A percentile compares a stretch with the other conserved stretches of the same genome.
Evolutionary conservation across 768 basidiomycete genomes (phyloP).

Genomic region (Mycena polygramma): DNA sequence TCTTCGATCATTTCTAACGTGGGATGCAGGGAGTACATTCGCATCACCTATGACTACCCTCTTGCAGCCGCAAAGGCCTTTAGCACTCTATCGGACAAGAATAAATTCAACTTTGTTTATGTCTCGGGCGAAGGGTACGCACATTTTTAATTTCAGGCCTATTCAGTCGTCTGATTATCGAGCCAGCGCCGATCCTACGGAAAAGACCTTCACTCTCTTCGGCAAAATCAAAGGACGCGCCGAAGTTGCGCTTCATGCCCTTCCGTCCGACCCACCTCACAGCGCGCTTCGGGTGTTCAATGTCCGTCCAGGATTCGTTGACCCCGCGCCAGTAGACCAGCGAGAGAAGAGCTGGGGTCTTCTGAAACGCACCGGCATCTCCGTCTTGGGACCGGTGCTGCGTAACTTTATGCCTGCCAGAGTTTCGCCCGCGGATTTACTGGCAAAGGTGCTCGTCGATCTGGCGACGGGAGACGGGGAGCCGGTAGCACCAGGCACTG

Average conservation of each 20-base stretch:
- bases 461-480: conserved; percentile 43
- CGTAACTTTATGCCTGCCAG: conserved; percentile 13
- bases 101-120: conserved; percentile 48
- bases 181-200: conserved; percentile 43
- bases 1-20: not conserved
- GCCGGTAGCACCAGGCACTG: conserved; percentile 37
- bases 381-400: not conserved
- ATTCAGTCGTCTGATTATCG: not conserved
- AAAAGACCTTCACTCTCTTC: conserved; percentile 39
- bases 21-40: conserved; percentile 39
- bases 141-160: not conserved
- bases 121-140: conserved; percentile 44
- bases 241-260: conserved; percentile 37
- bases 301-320: conserved; percentile 41
- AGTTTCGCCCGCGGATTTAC: conserved; percentile 37
- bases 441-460: conserved; percentile 40
- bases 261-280: conserved; percentile 25
- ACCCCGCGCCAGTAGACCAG: conserved; percentile 18
- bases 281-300: conserved; percentile 40
- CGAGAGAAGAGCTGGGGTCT: not conserved
- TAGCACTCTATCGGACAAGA: conserved; percentile 32
- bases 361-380: not conserved
- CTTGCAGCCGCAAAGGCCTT: conserved; percentile 44
- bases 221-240: conserved; percentile 45
- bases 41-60: conserved; percentile 46